Evolutionary conservation across 805 yeast genomes (phyloP), one percentile per base, ranked within the genome.

Genomic region (Komagataella pastoris): DNA sequence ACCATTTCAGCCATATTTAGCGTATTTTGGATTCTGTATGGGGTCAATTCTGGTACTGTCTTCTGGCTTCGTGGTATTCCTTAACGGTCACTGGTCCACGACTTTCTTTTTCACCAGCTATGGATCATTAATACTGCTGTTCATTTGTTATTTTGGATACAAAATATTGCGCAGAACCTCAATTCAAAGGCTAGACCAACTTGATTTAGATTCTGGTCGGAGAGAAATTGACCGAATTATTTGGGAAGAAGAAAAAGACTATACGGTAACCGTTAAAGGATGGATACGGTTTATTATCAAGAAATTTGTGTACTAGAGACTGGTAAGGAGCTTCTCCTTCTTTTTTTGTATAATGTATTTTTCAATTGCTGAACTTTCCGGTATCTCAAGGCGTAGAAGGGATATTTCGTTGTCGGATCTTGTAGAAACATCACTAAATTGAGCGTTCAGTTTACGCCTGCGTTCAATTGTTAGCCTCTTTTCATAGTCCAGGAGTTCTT

Each of bases 121-220:
- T 58, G 82, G 82, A 2, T 69, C 80, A 3, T 57, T 75, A 49
- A 66, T 78, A 21, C 56, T 76, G 7, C 75, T 76, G 58, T 61
- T 65, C 0, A 51, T 69, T 2, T 71, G 77, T 44, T 78, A 75
- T 57, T 12, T 71, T 43, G 66, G 70, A 5, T 76, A 83, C 65
- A 81, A 80, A 59, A 46, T 80, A 0, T 60, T 80, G 14, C 75
- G 80, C 53, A 79, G 87, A 7, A 81, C 90, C 1, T 75, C 79
- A 55, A 68, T 83, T 8, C 85, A 80, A 50, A 74, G 86, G 49
- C 66, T 86, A 48, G 90, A 85, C 57, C 83, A 85, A 48, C 62
- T 88, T 54, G 95, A 88, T 63, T 75, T 85, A 61, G 96, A 88
- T 63, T 76, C 88, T 0, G 96, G 96, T 2, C 71, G 96, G 58